Conservation (phyloP, 2,329 filamentous ascomycete genomes). For the Phaeophleospora eucalypticola region DNA sequence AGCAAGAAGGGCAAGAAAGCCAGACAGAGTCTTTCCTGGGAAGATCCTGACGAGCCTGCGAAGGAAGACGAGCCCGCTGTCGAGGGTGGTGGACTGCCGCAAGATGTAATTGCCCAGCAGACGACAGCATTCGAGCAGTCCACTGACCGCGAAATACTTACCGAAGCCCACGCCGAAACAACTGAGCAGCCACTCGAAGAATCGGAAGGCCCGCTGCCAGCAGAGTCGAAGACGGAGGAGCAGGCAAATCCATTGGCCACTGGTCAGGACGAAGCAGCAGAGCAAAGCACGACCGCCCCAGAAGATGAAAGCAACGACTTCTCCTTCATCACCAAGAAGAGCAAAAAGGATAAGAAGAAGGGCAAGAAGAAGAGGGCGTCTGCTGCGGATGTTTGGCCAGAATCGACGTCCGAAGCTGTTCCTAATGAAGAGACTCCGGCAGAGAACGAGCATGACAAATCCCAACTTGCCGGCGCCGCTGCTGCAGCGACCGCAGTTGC, state of each 20-base stretch:
- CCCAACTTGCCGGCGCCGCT: conserved; percentile 2
- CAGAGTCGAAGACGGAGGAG: not conserved
- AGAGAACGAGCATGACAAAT: conserved; percentile 3
- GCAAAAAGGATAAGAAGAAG: conserved; percentile 32
- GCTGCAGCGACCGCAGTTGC: conserved; percentile 10
- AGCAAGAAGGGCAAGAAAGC: conserved; percentile 27
- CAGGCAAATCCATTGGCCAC: not conserved
- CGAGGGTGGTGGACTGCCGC: too few relatives aligned
- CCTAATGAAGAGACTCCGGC: conserved; percentile 1
- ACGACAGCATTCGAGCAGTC: too few relatives aligned
- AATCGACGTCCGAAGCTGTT: conserved; percentile 1
- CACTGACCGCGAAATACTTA: not conserved
- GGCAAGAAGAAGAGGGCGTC: conserved; percentile 16
- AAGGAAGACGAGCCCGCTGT: conserved; percentile 1
- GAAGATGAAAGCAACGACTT: conserved; percentile 4
- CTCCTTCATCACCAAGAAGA: conserved; percentile 21
- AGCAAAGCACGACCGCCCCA: not conserved
- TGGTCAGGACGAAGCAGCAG: not conserved
- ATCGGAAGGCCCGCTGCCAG: not conserved
- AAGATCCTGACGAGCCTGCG: not conserved
- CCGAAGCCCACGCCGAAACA: not conserved
- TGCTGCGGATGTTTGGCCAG: conserved; percentile 4
- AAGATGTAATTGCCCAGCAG: too few relatives aligned
- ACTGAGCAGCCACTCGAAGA: not conserved
- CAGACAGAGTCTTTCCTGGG: conserved; percentile 7